Percentiles rank a stretch among this genome's conserved stretches.
Conservation (phyloP, 2,329 filamentous ascomycete genomes). For the Botrytis tulipae region DNA sequence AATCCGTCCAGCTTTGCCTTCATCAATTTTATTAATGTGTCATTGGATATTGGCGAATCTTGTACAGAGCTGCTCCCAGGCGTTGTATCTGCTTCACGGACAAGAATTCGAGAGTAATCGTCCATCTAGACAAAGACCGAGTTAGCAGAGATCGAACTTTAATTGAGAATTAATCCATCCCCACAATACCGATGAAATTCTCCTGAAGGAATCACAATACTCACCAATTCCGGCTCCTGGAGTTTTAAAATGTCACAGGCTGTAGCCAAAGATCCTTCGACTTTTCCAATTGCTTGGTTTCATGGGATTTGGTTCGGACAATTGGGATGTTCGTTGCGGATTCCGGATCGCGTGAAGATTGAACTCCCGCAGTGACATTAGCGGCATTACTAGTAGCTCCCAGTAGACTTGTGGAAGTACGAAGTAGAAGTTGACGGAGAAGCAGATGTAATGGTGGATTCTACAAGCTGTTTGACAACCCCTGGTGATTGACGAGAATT, state of each 20-base stretch:
- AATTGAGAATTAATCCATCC: too few species aligned
- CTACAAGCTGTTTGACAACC: neutral
- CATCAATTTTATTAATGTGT: neutral
- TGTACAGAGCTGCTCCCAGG: accelerated
- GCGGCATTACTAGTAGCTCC: accelerated
- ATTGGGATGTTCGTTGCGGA: neutral
- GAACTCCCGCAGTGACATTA: neutral
- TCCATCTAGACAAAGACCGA: neutral
- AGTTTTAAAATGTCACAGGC: neutral
- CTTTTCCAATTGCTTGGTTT: neutral
- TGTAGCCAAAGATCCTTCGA: neutral
- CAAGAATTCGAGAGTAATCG: neutral
- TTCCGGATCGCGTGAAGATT: neutral
- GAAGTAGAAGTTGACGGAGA: neutral
- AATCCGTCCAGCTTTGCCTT: neutral
- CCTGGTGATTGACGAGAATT: neutral
- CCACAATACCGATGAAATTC: neutral
- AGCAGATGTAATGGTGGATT: neutral
- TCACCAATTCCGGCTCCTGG: neutral
- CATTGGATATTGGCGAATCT: neutral
- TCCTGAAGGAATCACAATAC: neutral
- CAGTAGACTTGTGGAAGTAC: accelerated
- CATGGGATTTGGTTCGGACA: neutral
- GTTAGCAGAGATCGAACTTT: neutral
- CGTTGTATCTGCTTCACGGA: neutral